Conservation (phyloP, 2,329 filamentous ascomycete species). For the Aspergillus chevalieri region DNA sequence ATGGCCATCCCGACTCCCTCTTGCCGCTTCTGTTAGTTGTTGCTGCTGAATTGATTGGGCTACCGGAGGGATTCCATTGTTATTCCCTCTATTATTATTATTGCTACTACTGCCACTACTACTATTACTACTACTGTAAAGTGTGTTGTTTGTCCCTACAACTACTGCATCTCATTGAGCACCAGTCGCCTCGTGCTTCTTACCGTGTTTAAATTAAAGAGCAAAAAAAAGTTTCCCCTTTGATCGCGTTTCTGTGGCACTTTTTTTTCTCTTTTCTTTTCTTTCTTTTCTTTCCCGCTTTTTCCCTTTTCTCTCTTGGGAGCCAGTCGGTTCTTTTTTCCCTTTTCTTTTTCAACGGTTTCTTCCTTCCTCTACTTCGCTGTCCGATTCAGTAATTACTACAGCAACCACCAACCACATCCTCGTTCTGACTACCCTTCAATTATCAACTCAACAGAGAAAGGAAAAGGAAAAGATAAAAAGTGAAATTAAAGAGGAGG, state of each 20-base stretch:
- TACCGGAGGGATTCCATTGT: neutral
- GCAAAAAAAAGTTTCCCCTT: no score
- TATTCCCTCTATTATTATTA: neutral
- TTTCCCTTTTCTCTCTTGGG: conserved; percentile 3
- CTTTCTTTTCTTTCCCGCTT: conserved; percentile 1
- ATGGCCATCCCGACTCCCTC: neutral
- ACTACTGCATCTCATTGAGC: conserved; percentile 1
- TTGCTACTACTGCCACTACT: neutral
- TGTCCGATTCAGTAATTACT: neutral
- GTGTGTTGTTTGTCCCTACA: neutral
- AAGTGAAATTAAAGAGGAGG: neutral
- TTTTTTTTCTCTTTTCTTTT: conserved; percentile 1
- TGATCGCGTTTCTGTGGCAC: neutral
- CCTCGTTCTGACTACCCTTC: neutral
- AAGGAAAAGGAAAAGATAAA: neutral
- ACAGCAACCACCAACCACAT: neutral
- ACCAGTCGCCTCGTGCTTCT: conserved; percentile 1
- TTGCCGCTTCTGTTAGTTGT: neutral
- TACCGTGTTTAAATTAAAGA: neutral
- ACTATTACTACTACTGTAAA: neutral
- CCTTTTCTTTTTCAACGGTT: conserved; percentile 1
- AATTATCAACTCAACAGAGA: neutral
- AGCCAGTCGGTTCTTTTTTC: neutral
- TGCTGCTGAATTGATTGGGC: conserved; percentile 1
- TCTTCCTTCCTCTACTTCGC: neutral